Evolutionary conservation across 2,329 filamentous ascomycete species (phyloP).

Genomic region (Epichloe brachyelytri): DNA sequence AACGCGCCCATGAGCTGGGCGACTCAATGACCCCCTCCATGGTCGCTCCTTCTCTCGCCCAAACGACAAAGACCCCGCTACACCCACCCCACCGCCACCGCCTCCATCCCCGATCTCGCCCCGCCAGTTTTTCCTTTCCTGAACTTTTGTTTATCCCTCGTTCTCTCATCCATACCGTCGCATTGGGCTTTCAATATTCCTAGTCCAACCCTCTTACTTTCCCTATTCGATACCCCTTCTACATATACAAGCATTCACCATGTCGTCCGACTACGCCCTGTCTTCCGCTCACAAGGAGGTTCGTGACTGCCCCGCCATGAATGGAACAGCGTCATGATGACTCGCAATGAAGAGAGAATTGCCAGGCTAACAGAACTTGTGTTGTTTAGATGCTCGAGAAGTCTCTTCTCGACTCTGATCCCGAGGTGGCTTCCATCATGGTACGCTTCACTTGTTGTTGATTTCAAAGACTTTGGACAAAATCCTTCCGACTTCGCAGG

Average conservation of each 20-base stretch:
- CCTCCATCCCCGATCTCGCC: neutral
- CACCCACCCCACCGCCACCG: neutral
- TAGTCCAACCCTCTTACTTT: neutral
- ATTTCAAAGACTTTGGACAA: neutral
- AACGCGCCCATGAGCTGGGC: neutral
- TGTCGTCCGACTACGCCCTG: slow-evolving; percentile 38
- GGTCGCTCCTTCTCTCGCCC: neutral
- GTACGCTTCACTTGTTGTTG: slow-evolving; percentile 34
- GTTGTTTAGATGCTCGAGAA: slow-evolving; percentile 76
- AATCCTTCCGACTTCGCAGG: neutral
- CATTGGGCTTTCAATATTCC: neutral
- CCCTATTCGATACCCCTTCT: slow-evolving; percentile 2
- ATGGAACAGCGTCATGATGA: slow-evolving; percentile 11
- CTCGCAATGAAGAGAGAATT: neutral
- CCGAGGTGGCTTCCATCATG: slow-evolving; percentile 95
- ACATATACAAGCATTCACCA: slow-evolving; percentile 14
- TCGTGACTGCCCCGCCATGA: slow-evolving; percentile 13
- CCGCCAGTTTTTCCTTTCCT: neutral
- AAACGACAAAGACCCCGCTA: neutral
- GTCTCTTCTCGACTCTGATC: slow-evolving; percentile 79
- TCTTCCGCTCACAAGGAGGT: slow-evolving; percentile 43
- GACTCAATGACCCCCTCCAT: neutral
- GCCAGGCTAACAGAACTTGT: slow-evolving; percentile 5
- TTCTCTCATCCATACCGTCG: neutral
- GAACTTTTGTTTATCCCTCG: no score